Conservation (phyloP, 805 yeast genomes). For the Diddensiella transvaalensis region DNA sequence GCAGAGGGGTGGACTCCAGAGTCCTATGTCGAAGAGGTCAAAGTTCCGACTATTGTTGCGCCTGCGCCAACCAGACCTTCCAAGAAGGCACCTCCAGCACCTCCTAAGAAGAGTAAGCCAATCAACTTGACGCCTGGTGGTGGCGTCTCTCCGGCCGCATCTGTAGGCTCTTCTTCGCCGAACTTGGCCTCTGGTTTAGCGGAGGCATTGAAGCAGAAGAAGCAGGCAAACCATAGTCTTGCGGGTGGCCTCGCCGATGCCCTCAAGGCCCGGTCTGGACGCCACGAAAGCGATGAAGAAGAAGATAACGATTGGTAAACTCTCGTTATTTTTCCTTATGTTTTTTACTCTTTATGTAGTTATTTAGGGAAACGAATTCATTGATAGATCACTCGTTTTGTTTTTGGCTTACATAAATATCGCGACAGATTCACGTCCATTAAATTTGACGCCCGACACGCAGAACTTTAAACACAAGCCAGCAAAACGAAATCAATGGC, state of each 20-base stretch:
- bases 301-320: constrained; percentile 38
- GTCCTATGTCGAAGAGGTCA: constrained; percentile 60
- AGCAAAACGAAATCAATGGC: too few species aligned
- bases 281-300: constrained; percentile 63
- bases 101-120: constrained; percentile 23
- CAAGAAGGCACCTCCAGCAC: constrained; percentile 29
- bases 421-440: too few species aligned
- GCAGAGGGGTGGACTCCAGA: constrained; percentile 97
- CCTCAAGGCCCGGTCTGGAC: constrained; percentile 67
- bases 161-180: constrained; percentile 28
- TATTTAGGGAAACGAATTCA: too few species aligned
- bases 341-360: too few species aligned
- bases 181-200: constrained; percentile 57
- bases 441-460: too few species aligned
- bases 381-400: too few species aligned
- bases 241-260: constrained; percentile 92
- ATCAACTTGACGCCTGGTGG: constrained; percentile 20
- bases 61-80: constrained; percentile 28
- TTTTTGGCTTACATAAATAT: too few species aligned
- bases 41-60: constrained; percentile 15
- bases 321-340: too few species aligned
- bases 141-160: constrained; percentile 20
- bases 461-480: too few species aligned
- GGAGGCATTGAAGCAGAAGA: constrained; percentile 61
- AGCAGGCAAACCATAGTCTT: constrained; percentile 54